These are phyloP conservation scores for Arxiozyma slooffiae DNA, from an alignment of 1,139 yeast species.

Conservation along the genomic window DNA sequence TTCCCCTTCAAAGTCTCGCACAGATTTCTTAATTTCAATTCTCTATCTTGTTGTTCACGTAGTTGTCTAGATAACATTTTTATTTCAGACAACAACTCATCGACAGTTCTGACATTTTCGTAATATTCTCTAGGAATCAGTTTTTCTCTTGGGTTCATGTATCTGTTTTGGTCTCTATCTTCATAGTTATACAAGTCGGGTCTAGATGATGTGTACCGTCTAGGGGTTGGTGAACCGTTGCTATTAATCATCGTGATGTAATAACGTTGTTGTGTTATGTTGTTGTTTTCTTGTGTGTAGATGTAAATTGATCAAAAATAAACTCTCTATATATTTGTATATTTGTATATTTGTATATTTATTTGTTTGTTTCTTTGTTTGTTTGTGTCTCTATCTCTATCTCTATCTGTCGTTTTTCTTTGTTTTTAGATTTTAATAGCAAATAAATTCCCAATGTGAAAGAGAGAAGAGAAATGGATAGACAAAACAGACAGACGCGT, in stretches of 20 bases:
- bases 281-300: too few relatives aligned
- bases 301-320: too few relatives aligned
- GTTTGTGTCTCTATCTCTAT: too few relatives aligned
- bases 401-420: not conserved
- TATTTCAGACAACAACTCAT: not conserved
- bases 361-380: too few relatives aligned
- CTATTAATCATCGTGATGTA: conserved; percentile 10
- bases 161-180: not conserved
- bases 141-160: conserved; percentile 2
- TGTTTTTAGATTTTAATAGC: too few relatives aligned
- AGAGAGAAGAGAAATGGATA: too few relatives aligned
- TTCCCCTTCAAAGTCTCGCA: conserved; percentile 7
- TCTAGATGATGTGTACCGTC: conserved; percentile 15
- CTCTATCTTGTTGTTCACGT: not conserved
- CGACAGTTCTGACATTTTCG: conserved; percentile 4
- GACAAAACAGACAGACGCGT: not conserved
- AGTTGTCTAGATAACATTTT: not conserved
- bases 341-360: too few relatives aligned
- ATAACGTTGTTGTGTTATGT: too few relatives aligned
- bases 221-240: conserved; percentile 21
- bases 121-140: conserved; percentile 8
- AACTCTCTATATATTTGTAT: too few relatives aligned
- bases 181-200: conserved; percentile 4
- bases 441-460: too few relatives aligned
- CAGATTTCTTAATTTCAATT: conserved; percentile 4